Evolutionary conservation across 306 rosid genomes (phyloP).

Genomic region (barrel medic (Medicago truncatula)): MtrunA17r5.0-ANR NC_053047.1:12214001-12214500

Average conservation of each 20-base stretch:
- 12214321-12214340: neutral
- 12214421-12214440: too few species aligned
- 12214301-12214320: neutral
- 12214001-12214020: neutral
- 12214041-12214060: neutral
- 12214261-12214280: neutral
- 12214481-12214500: neutral
- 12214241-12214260: neutral
- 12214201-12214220: neutral
- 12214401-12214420: neutral
- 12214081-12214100: neutral
- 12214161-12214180: neutral
- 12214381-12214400: neutral
- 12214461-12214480: neutral
- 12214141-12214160: neutral
- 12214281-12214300: neutral
- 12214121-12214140: neutral
- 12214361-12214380: neutral
- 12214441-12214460: neutral
- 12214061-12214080: neutral
- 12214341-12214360: neutral
- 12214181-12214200: neutral
- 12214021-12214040: neutral
- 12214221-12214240: neutral
- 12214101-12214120: neutral